Conservation (phyloP, 1,284 basidiomycete genomes). For the Erythrobasidium hasegawianum region DNA sequence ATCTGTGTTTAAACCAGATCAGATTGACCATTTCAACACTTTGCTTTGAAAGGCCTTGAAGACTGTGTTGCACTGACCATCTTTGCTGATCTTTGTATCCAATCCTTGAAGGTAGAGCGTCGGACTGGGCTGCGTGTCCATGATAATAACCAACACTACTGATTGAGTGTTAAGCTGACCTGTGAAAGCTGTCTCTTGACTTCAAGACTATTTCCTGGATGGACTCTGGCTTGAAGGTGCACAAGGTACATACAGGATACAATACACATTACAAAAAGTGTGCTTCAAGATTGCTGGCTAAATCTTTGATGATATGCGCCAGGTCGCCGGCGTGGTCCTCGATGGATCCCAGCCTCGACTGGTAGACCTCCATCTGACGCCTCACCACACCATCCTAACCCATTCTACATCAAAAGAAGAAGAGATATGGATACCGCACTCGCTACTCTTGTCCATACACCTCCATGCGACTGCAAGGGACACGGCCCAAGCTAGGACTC, state of each 20-base stretch:
- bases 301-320: too few relatives aligned
- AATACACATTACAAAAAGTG: too few relatives aligned
- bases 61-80: slow-evolving; percentile 54
- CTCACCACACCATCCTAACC: slow-evolving; percentile 89
- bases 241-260: slow-evolving; percentile 18
- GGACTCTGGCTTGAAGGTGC: slow-evolving; percentile 33
- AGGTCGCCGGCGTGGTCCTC: slow-evolving; percentile 21
- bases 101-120: slow-evolving; percentile 94
- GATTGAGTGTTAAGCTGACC: background rate
- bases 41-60: background rate
- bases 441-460: slow-evolving; percentile 41
- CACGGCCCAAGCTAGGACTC: slow-evolving; percentile 54
- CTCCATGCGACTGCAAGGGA: slow-evolving; percentile 35
- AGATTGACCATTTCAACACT: background rate
- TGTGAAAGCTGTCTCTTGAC: background rate
- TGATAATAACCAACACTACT: too few relatives aligned
- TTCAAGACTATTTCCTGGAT: slow-evolving; percentile 6
- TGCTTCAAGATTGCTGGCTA: too few relatives aligned
- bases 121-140: slow-evolving; percentile 44
- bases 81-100: slow-evolving; percentile 89
- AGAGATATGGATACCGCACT: slow-evolving; percentile 60
- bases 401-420: slow-evolving; percentile 56
- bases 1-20: too few relatives aligned
- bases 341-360: slow-evolving; percentile 20
- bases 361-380: slow-evolving; percentile 84